phyloP scores from a whole-genome alignment of 352 stramenopile genomes.

The Globisporangium solare region DNA sequence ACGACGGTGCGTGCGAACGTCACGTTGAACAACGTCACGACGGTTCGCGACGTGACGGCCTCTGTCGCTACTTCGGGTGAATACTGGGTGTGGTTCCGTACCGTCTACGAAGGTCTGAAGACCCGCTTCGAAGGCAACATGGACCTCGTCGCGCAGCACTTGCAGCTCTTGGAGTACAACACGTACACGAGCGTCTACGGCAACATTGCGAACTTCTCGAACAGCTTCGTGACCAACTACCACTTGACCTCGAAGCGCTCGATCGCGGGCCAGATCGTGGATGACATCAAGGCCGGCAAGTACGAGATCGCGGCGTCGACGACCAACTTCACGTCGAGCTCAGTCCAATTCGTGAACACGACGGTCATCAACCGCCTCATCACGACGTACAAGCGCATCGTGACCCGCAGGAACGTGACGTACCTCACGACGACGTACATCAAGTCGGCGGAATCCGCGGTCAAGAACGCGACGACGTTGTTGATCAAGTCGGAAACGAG shows the following conservation, averaged over 20 bases:
- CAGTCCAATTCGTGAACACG: conserved; percentile 37
- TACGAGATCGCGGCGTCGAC: conserved; percentile 38
- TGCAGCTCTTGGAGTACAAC: conserved; percentile 59
- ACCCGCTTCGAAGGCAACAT: conserved; percentile 58
- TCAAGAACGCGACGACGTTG: conserved; percentile 11
- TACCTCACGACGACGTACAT: conserved; percentile 26
- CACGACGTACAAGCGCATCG: conserved; percentile 23
- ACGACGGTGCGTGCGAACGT: conserved; percentile 36
- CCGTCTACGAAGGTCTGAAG: conserved; percentile 49
- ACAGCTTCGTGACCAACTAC: conserved; percentile 45
- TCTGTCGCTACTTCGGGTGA: conserved; percentile 43
- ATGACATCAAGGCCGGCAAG: conserved; percentile 41
- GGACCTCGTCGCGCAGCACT: conserved; percentile 49
- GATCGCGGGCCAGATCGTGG: conserved; percentile 42
- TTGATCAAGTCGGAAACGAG: conserved; percentile 6
- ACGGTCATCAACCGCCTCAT: conserved; percentile 26
- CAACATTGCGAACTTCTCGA: conserved; percentile 37
- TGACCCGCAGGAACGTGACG: conserved; percentile 16
- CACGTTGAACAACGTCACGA: conserved; percentile 29
- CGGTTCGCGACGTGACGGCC: conserved; percentile 29
- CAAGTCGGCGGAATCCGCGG: conserved; percentile 17
- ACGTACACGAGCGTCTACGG: conserved; percentile 51
- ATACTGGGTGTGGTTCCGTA: conserved; percentile 64
- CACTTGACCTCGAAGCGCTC: conserved; percentile 45
- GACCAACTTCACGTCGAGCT: conserved; percentile 32